Evolutionary conservation across 805 yeast genomes (phyloP).

Genomic region (Myxozyma kluyveri): DNA sequence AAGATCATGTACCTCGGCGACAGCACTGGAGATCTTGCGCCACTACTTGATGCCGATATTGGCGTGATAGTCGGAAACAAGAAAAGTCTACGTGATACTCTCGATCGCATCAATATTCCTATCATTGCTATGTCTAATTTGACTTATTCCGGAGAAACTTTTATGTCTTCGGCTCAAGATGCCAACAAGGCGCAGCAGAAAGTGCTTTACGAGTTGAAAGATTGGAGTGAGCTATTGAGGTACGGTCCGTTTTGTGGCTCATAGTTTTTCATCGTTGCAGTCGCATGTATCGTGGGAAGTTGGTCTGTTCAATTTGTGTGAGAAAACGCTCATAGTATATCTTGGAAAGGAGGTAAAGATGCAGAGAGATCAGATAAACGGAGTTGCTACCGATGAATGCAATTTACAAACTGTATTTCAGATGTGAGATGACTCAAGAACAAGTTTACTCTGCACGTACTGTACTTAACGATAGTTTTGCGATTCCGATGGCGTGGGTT

Average conservation of each 20-base stretch:
- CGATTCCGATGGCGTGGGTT: no score
- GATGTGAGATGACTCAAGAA: no score
- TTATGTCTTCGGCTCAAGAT: not conserved
- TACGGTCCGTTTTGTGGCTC: conserved; percentile 4
- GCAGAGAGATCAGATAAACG: no score
- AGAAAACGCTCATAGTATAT: no score
- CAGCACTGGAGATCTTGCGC: conserved; percentile 28
- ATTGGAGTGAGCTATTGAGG: conserved; percentile 1
- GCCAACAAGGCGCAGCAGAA: not conserved
- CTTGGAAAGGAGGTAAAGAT: no score
- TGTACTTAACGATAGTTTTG: no score
- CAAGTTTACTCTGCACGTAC: no score
- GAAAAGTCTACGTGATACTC: conserved; percentile 10
- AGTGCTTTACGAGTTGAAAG: conserved; percentile 4
- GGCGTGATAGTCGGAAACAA: conserved; percentile 20
- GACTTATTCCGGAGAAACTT: not conserved
- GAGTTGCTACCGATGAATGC: no score
- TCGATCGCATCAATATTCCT: conserved; percentile 6
- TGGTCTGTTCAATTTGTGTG: no score
- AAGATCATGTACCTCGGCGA: conserved; percentile 28
- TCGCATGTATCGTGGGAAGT: no score
- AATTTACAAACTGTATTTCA: no score
- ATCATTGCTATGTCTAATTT: not conserved
- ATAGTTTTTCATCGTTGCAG: no score
- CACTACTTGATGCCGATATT: conserved; percentile 15